A percentile compares a stretch with the other conserved stretches of the same genome.
Evolutionary conservation across 139 green algal genomes (phyloP).

Genomic region (Chlorella vulgaris): DNA sequence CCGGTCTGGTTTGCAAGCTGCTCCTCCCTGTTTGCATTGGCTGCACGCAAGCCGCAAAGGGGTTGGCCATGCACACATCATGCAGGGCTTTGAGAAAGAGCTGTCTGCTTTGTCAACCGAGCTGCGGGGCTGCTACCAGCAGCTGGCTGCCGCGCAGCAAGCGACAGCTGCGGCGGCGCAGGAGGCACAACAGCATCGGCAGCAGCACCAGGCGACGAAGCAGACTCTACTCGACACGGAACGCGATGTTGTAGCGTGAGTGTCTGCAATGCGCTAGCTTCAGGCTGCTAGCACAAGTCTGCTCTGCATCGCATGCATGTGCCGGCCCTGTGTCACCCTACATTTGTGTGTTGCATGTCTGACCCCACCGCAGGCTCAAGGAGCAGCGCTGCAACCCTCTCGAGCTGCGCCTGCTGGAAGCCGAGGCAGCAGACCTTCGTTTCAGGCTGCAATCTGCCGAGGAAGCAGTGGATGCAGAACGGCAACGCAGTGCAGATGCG

Average conservation of each 20-base stretch:
- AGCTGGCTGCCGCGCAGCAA: constrained; percentile 6
- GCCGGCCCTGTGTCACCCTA: background rate
- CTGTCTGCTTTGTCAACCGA: background rate
- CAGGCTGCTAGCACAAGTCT: no score
- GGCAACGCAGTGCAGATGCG: background rate
- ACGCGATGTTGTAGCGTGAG: background rate
- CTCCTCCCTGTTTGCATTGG: no score
- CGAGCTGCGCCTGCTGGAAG: constrained; percentile 37
- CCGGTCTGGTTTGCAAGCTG: no score
- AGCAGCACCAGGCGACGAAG: constrained; percentile 5
- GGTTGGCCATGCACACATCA: background rate
- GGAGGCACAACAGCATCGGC: background rate
- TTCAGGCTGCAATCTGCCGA: constrained; percentile 26
- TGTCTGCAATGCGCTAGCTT: background rate
- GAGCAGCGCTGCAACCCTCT: constrained; percentile 9
- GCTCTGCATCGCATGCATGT: no score
- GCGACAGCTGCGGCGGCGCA: background rate
- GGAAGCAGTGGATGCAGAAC: background rate
- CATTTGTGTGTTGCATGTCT: background rate
- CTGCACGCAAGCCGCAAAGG: no score
- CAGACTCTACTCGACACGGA: constrained; percentile 10
- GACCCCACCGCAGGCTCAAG: constrained; percentile 31
- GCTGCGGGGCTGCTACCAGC: constrained; percentile 5
- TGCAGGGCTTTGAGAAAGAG: background rate
- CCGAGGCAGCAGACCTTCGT: constrained; percentile 17